These are phyloP conservation scores for Neonectria punicea DNA, from an alignment of 2,329 filamentous ascomycete genomes.

Conservation along the genomic window DNA sequence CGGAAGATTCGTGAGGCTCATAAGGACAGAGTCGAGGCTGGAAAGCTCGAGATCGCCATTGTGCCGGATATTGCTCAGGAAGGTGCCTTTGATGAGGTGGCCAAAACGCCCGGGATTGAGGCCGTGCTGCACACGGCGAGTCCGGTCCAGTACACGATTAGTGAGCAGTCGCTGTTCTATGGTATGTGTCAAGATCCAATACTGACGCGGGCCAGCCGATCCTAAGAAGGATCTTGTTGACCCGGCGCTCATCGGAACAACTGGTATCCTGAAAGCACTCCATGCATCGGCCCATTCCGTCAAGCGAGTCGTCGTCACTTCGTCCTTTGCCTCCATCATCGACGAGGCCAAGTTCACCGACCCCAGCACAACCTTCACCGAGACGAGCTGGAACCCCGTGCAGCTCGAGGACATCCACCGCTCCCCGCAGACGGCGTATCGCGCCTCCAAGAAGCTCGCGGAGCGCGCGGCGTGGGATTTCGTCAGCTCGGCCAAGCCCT, in stretches of 20 bases:
- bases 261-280: conserved; percentile 77
- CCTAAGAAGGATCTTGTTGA: conserved; percentile 65
- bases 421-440: conserved; percentile 58
- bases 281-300: conserved; percentile 68
- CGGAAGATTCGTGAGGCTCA: conserved; percentile 61
- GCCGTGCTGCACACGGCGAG: conserved; percentile 71
- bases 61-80: conserved; percentile 82
- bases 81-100: conserved; percentile 76
- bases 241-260: conserved; percentile 68
- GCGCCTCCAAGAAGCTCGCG: conserved; percentile 65
- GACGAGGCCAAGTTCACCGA: conserved; percentile 51
- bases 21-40: conserved; percentile 49
- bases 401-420: conserved; percentile 56
- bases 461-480: conserved; percentile 66
- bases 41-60: conserved; percentile 63
- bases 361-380: conserved; percentile 55
- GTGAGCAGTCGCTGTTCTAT: conserved; percentile 36
- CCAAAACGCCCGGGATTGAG: conserved; percentile 60
- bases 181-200: not conserved
- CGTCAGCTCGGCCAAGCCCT: conserved; percentile 53
- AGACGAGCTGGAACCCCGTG: conserved; percentile 64
- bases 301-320: conserved; percentile 75
- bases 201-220: conserved; percentile 49
- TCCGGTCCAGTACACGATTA: conserved; percentile 66
- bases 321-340: conserved; percentile 65